phyloP scores from a whole-genome alignment of 1,284 basidiomycete genomes.

The Phellopilus nigrolimitatus region DNA sequence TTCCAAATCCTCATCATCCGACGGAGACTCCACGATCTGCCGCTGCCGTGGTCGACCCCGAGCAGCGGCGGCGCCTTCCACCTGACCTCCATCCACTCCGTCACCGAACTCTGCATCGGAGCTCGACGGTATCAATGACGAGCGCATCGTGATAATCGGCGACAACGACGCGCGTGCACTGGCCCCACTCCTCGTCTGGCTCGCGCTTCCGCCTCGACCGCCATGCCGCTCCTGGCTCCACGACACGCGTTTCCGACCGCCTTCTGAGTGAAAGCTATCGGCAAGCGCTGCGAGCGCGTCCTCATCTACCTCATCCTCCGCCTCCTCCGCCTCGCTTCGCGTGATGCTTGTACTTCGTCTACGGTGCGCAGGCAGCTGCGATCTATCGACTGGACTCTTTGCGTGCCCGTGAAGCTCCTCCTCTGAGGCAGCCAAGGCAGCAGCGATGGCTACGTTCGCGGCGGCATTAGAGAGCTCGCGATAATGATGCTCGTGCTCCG shows the following conservation, averaged over 20 bases:
- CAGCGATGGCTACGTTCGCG: constrained; percentile 61
- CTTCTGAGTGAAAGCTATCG: constrained; percentile 71
- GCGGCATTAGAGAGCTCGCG: constrained; percentile 63
- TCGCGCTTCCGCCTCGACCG: constrained; percentile 14
- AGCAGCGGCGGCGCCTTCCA: neutral
- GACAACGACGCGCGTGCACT: constrained; percentile 1
- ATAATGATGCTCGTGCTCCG: constrained; percentile 46
- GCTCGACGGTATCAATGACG: neutral
- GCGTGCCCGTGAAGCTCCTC: constrained; percentile 29
- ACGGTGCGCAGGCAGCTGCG: constrained; percentile 21
- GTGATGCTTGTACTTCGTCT: constrained; percentile 12
- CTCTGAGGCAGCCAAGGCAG: constrained; percentile 58
- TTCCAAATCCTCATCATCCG: constrained; percentile 12
- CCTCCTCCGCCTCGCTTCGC: constrained; percentile 30
- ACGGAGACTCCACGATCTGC: constrained; percentile 14
- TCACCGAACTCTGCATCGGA: neutral
- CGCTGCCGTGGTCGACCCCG: constrained; percentile 5
- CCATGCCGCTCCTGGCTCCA: constrained; percentile 57
- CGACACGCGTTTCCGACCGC: constrained; percentile 53
- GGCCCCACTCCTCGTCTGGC: constrained; percentile 14
- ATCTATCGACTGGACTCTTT: neutral
- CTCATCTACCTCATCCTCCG: constrained; percentile 49
- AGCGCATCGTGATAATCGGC: constrained; percentile 6
- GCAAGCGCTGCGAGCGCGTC: constrained; percentile 49
- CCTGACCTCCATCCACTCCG: neutral